These are phyloP conservation scores for Smallanthus sonchifolius DNA, from an alignment of 129 eudicot species.

Conservation along the genomic window DNA sequence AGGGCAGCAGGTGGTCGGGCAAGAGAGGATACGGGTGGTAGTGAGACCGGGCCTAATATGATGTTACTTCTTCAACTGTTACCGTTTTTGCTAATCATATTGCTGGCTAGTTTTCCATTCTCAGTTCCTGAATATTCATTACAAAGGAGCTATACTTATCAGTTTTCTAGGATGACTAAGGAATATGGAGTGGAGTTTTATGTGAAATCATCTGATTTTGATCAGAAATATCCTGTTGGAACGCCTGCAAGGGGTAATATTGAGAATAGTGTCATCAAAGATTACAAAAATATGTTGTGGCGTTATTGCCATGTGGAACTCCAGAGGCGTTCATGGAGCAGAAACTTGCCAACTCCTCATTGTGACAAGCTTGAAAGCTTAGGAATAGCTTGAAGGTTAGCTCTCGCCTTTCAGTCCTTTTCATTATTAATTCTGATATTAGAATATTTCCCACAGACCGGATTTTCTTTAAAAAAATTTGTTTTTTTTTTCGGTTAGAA, in stretches of 20 bases:
- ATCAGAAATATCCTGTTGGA: conserved; percentile 62
- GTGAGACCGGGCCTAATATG: conserved; percentile 57
- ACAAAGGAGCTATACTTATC: conserved; percentile 85
- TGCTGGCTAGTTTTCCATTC: conserved; percentile 87
- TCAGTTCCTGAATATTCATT: conserved; percentile 88
- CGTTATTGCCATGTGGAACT: conserved; percentile 84
- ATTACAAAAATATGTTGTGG: conserved; percentile 77
- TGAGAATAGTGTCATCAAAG: conserved; percentile 68
- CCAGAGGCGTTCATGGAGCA: conserved; percentile 95
- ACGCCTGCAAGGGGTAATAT: conserved; percentile 55
- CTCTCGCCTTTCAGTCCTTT: conserved; percentile 2
- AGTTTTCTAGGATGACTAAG: conserved; percentile 52
- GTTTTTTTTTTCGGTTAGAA: background rate
- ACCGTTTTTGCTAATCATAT: conserved; percentile 72
- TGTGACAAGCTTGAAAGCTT: conserved; percentile 84
- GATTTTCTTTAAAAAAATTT: background rate
- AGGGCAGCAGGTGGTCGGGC: conserved; percentile 40
- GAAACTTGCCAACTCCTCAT: conserved; percentile 88
- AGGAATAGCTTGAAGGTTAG: conserved; percentile 65
- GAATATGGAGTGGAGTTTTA: conserved; percentile 73
- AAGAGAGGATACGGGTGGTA: conserved; percentile 53
- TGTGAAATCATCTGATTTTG: conserved; percentile 78
- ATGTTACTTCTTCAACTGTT: conserved; percentile 70
- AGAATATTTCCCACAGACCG: background rate
- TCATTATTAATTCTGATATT: background rate